These are phyloP conservation scores for Canariomyces notabilis DNA, from an alignment of 2,329 filamentous ascomycete species.

Conservation along the genomic window DNA sequence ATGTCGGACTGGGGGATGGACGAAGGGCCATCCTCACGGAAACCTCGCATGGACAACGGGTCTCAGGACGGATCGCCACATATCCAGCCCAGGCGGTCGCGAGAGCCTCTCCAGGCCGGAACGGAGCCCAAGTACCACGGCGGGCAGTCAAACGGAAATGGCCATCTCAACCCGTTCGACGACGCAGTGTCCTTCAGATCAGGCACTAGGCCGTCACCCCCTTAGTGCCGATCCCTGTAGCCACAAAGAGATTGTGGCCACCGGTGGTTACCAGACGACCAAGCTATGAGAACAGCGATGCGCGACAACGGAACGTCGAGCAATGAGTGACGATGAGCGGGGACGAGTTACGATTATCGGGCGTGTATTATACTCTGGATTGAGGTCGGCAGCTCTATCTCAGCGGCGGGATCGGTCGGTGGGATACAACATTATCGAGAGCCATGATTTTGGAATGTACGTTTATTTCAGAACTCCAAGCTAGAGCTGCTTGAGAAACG, in stretches of 20 bases:
- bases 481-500: no score
- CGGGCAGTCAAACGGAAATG: conserved; percentile 8
- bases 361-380: no score
- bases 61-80: conserved; percentile 12
- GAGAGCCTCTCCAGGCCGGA: conserved; percentile 14
- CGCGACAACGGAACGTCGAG: neutral
- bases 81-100: conserved; percentile 12
- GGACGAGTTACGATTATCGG: no score
- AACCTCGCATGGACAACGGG: conserved; percentile 5
- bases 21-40: conserved; percentile 10
- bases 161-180: conserved; percentile 18
- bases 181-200: conserved; percentile 5
- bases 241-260: conserved; percentile 14
- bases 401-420: no score
- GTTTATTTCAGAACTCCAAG: no score
- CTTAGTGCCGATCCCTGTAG: conserved; percentile 8
- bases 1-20: conserved; percentile 24
- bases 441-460: no score
- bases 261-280: conserved; percentile 1
- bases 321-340: neutral
- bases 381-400: no score
- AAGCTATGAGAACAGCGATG: neutral
- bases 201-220: conserved; percentile 1
- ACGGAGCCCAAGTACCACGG: conserved; percentile 9
- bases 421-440: no score